Evolutionary conservation across 1,139 yeast species (phyloP).

Genomic region (Yarrowia galli): DNA sequence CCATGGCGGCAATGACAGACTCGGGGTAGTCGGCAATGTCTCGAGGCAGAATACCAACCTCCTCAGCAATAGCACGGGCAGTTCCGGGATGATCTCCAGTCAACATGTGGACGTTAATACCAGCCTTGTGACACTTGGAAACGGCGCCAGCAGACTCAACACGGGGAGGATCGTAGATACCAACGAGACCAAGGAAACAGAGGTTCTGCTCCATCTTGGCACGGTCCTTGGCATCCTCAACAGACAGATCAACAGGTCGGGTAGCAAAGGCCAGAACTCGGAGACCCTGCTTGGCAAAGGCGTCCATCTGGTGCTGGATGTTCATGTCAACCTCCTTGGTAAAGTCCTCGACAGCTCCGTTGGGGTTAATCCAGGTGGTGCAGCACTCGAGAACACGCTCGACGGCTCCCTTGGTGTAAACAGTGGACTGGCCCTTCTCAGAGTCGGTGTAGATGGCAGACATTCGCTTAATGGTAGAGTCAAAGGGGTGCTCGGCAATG

Average conservation of each 20-base stretch:
- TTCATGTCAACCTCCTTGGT: slow-evolving; percentile 52
- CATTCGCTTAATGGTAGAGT: slow-evolving; percentile 80
- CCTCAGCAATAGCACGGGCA: slow-evolving; percentile 81
- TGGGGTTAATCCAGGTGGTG: slow-evolving; percentile 56
- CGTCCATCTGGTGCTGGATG: slow-evolving; percentile 66
- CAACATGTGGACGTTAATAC: slow-evolving; percentile 82
- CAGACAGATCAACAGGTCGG: slow-evolving; percentile 39
- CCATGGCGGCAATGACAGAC: slow-evolving; percentile 70
- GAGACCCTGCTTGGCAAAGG: slow-evolving; percentile 71
- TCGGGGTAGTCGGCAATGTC: slow-evolving; percentile 68
- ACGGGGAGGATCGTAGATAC: slow-evolving; percentile 86
- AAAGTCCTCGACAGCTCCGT: slow-evolving; percentile 47
- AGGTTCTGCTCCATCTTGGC: slow-evolving; percentile 62
- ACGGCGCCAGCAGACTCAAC: slow-evolving; percentile 74
- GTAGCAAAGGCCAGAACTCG: slow-evolving; percentile 76
- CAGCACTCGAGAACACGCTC: slow-evolving; percentile 72
- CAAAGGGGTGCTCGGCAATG: slow-evolving; percentile 76
- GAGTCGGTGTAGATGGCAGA: slow-evolving; percentile 61
- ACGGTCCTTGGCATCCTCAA: slow-evolving; percentile 49
- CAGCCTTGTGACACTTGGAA: slow-evolving; percentile 72
- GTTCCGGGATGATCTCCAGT: slow-evolving; percentile 89
- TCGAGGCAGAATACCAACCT: slow-evolving; percentile 81
- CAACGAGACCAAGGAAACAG: slow-evolving; percentile 72
- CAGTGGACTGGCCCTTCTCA: slow-evolving; percentile 50
- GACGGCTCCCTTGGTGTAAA: slow-evolving; percentile 80